Percentiles rank a stretch among this genome's conserved stretches.
Conservation (phyloP, 192 early-diverging fungal genomes). For the Entophlyctis luteolus region DNA sequence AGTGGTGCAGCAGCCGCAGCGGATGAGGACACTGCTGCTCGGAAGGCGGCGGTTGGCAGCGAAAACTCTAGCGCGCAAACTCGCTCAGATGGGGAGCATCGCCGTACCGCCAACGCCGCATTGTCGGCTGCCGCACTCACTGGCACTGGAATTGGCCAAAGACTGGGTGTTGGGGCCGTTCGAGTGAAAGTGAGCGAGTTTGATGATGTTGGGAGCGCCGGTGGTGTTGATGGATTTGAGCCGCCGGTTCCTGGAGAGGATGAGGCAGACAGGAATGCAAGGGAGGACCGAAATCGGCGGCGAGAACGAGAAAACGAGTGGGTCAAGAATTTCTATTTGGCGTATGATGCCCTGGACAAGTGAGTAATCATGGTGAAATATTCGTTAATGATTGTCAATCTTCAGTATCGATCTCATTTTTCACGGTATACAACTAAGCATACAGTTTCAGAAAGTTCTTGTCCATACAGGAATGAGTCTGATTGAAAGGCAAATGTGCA, state of each 20-base stretch:
- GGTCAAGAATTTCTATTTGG: constrained; percentile 80
- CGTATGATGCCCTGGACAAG: constrained; percentile 79
- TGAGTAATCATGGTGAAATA: constrained; percentile 18
- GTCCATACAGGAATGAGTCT: constrained; percentile 75
- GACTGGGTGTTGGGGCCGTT: constrained; percentile 41
- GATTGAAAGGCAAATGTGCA: constrained; percentile 75
- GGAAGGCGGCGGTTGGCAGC: constrained; percentile 2
- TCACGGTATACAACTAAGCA: constrained; percentile 71
- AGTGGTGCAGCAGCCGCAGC: too few relatives aligned
- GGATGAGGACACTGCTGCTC: constrained; percentile 6
- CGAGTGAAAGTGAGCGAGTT: constrained; percentile 30
- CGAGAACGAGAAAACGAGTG: constrained; percentile 42
- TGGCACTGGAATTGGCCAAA: constrained; percentile 46
- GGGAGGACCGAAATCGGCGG: constrained; percentile 10
- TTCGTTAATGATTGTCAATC: background rate
- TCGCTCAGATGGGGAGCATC: background rate
- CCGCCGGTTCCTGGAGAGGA: constrained; percentile 21
- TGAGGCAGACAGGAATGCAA: constrained; percentile 12
- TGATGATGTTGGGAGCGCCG: constrained; percentile 10
- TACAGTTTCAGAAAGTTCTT: constrained; percentile 70
- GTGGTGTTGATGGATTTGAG: constrained; percentile 21
- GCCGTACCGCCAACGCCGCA: background rate
- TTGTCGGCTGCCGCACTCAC: constrained; percentile 13
- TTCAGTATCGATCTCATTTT: constrained; percentile 45
- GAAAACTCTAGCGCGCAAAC: constrained; percentile 4